Percentiles rank a stretch among this genome's conserved stretches.
Conservation (phyloP, 192 early-diverging fungal genomes). For the Lunasporangiospora selenospora region DNA sequence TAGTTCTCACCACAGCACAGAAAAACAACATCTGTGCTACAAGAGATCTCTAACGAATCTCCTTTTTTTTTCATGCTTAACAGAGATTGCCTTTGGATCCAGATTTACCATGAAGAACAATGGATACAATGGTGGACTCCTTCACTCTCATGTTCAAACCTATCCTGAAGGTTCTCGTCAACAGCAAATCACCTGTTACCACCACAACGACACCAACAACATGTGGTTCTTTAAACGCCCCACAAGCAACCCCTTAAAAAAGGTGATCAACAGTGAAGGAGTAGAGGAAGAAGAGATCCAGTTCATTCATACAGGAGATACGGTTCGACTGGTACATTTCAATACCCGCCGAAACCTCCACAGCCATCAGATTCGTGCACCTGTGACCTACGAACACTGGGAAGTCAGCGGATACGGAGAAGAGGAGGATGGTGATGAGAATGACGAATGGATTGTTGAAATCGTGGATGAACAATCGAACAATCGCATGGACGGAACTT, state of each 20-base stretch:
- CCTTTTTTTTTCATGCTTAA: background rate
- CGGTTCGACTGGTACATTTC: conserved; percentile 79
- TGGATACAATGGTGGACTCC: conserved; percentile 77
- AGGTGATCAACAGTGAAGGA: conserved; percentile 21
- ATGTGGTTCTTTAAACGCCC: conserved; percentile 75
- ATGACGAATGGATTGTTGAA: conserved; percentile 93
- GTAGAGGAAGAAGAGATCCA: conserved; percentile 56
- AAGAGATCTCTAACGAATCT: too few relatives aligned
- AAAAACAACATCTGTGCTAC: too few relatives aligned
- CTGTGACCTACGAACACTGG: conserved; percentile 71
- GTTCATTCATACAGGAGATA: conserved; percentile 76
- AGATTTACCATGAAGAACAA: conserved; percentile 80
- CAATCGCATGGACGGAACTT: conserved; percentile 58
- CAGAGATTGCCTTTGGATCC: conserved; percentile 90
- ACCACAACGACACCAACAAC: conserved; percentile 92
- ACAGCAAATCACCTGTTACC: conserved; percentile 95
- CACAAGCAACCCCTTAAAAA: conserved; percentile 43
- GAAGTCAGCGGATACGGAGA: conserved; percentile 94
- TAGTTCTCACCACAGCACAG: too few relatives aligned
- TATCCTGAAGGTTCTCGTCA: conserved; percentile 88
- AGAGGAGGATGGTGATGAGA: conserved; percentile 71
- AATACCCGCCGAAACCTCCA: conserved; percentile 81
- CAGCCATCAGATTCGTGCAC: conserved; percentile 78
- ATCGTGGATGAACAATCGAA: conserved; percentile 60
- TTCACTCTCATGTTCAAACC: conserved; percentile 89